Percentiles rank a stretch among this genome's conserved stretches.
Conservation (phyloP, 1,284 basidiomycete genomes). For the Apiotrichum domesticum region DNA sequence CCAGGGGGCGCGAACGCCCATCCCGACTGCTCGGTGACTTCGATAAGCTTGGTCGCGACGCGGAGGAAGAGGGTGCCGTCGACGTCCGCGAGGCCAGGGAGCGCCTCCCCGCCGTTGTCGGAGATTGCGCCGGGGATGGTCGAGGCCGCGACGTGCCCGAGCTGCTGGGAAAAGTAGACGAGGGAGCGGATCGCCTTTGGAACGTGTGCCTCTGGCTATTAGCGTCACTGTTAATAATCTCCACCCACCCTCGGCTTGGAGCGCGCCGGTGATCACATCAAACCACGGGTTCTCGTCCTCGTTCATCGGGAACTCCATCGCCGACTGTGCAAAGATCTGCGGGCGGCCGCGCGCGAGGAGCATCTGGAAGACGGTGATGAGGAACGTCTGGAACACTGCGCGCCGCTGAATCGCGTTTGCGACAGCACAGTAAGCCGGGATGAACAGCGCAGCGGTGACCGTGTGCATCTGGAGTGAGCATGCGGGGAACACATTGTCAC, state of each 20-base stretch:
- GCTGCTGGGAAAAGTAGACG: constrained; percentile 53
- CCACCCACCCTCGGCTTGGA: constrained; percentile 38
- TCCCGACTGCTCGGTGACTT: constrained; percentile 48
- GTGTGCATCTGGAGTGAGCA: constrained; percentile 53
- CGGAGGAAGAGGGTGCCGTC: constrained; percentile 62
- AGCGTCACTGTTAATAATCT: no score
- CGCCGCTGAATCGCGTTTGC: constrained; percentile 42
- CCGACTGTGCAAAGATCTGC: constrained; percentile 51
- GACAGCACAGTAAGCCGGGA: constrained; percentile 52
- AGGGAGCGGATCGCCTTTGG: constrained; percentile 58
- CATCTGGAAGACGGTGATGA: constrained; percentile 51
- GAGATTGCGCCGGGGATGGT: constrained; percentile 49
- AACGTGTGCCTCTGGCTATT: constrained; percentile 58
- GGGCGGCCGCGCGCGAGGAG: constrained; percentile 57
- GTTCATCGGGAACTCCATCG: constrained; percentile 52
- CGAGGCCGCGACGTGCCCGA: constrained; percentile 51
- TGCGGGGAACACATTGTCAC: constrained; percentile 26
- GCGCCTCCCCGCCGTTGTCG: constrained; percentile 45
- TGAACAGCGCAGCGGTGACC: constrained; percentile 58
- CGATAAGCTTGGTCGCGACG: constrained; percentile 59
- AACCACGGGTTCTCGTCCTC: constrained; percentile 55
- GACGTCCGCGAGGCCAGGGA: constrained; percentile 49
- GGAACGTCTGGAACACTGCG: constrained; percentile 52
- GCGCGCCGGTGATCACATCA: constrained; percentile 52
- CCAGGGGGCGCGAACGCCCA: constrained; percentile 63